These are phyloP conservation scores for Talaromyces sp. DNA, from an alignment of 2,329 filamentous ascomycete genomes.

Conservation along the genomic window DNA sequence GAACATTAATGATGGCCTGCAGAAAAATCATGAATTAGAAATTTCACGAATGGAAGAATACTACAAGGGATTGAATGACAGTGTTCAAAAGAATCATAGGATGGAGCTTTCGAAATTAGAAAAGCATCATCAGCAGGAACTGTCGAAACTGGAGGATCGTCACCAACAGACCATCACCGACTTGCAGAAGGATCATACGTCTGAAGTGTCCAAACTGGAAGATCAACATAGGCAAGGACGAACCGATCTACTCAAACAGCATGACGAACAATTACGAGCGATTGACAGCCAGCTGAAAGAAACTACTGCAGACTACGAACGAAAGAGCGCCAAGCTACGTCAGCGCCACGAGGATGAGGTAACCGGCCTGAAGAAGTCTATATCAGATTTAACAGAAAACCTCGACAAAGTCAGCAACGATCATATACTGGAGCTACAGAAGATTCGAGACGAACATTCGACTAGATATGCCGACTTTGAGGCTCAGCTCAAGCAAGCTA, in stretches of 20 bases:
- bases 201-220: slow-evolving; percentile 57
- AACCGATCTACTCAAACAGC: slow-evolving; percentile 42
- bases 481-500: slow-evolving; percentile 47
- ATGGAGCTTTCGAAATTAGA: slow-evolving; percentile 59
- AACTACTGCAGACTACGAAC: slow-evolving; percentile 40
- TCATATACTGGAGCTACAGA: slow-evolving; percentile 59
- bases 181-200: slow-evolving; percentile 52
- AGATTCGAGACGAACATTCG: slow-evolving; percentile 51
- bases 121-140: slow-evolving; percentile 45
- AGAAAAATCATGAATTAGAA: slow-evolving; percentile 65
- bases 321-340: slow-evolving; percentile 35
- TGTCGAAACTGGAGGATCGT: slow-evolving; percentile 18
- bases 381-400: slow-evolving; percentile 56
- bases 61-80: slow-evolving; percentile 56
- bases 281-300: slow-evolving; percentile 50
- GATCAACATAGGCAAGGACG: slow-evolving; percentile 46
- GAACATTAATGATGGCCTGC: slow-evolving; percentile 66
- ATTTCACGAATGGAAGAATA: slow-evolving; percentile 51
- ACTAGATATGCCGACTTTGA: slow-evolving; percentile 47
- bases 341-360: slow-evolving; percentile 57
- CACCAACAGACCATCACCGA: slow-evolving; percentile 4
- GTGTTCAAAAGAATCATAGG: slow-evolving; percentile 66
- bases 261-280: slow-evolving; percentile 47
- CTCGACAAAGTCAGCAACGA: slow-evolving; percentile 57
- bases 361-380: slow-evolving; percentile 59